Conservation (phyloP, 192 early-diverging fungal genomes). For the Backusella mclennaniae region DNA sequence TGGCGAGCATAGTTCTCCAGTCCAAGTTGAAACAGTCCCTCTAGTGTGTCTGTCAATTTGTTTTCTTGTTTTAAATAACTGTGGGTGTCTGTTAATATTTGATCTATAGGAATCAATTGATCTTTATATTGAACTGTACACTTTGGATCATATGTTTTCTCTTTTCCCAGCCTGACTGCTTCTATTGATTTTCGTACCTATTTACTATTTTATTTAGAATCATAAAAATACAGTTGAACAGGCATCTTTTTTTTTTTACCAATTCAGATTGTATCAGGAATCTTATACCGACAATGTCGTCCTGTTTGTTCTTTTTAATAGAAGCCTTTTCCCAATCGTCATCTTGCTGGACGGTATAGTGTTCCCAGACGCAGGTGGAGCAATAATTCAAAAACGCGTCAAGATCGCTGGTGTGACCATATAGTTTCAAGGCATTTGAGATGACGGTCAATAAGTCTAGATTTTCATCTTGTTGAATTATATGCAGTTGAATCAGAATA, state of each 20-base stretch:
- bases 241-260: background rate
- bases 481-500: background rate
- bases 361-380: background rate
- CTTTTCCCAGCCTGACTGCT: background rate
- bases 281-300: background rate
- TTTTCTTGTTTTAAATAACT: slow-evolving; percentile 1
- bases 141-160: background rate
- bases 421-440: background rate
- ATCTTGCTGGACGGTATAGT: slow-evolving; percentile 2
- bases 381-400: slow-evolving; percentile 16
- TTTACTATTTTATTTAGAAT: background rate
- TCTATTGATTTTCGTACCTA: slow-evolving; percentile 3
- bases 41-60: background rate
- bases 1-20: slow-evolving; percentile 4
- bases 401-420: background rate
- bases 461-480: background rate
- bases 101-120: background rate
- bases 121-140: background rate
- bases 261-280: slow-evolving; percentile 7
- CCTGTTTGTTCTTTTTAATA: background rate
- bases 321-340: slow-evolving; percentile 1
- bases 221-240: background rate
- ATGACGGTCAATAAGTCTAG: background rate
- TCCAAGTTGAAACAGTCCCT: background rate
- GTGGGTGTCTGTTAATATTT: slow-evolving; percentile 1